phyloP scores from a whole-genome alignment of 2,329 filamentous ascomycete species.

The Fusarium gaditjirri region DNA sequence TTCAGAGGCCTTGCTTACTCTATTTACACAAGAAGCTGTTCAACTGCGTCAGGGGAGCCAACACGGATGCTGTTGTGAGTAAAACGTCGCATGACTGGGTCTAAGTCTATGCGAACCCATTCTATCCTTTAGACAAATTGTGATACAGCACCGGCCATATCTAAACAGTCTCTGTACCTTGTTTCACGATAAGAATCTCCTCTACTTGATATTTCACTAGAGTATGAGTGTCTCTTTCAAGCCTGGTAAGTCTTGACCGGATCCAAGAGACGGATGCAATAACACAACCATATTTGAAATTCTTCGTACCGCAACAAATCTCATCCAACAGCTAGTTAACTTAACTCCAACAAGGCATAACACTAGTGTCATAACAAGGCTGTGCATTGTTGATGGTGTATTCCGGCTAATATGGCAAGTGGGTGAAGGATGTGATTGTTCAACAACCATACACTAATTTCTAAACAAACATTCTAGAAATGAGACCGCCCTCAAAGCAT shows the following conservation, averaged over 20 bases:
- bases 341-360: neutral
- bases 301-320: neutral
- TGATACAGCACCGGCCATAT: neutral
- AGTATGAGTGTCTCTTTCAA: neutral
- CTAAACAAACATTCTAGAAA: neutral
- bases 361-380: neutral
- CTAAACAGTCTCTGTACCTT: neutral
- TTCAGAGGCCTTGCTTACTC: neutral
- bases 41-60: neutral
- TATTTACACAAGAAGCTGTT: neutral
- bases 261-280: neutral
- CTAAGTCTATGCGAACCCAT: neutral
- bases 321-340: neutral
- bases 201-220: neutral
- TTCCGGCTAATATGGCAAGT: conserved; percentile 8
- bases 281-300: conserved; percentile 3
- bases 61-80: neutral
- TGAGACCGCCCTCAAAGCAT: neutral
- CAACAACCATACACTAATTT: neutral
- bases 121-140: neutral
- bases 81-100: neutral
- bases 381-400: conserved; percentile 1
- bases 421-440: neutral
- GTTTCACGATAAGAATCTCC: neutral
- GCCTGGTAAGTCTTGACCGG: neutral